A percentile compares a stretch with the other conserved stretches of the same genome.
phyloP scores from a whole-genome alignment of 1,284 basidiomycete species.

The Apiotrichum akiyoshidainum region DNA sequence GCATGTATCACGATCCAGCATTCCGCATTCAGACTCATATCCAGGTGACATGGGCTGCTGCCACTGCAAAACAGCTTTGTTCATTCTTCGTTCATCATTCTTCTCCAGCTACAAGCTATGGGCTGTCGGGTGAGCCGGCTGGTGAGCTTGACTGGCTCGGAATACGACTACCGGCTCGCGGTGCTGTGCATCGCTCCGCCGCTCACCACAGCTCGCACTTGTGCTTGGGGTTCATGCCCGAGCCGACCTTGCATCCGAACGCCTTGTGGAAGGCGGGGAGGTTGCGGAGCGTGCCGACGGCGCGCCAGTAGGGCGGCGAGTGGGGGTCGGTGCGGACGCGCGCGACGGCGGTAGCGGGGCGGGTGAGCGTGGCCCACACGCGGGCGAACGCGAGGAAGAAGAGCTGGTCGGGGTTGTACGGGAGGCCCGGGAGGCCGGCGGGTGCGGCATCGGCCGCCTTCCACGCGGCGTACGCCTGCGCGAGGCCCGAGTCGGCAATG shows the following conservation, averaged over 20 bases:
- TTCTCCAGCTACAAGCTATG: neutral
- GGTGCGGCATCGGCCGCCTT: slow-evolving; percentile 53
- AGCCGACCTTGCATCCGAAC: slow-evolving; percentile 47
- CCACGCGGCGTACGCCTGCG: slow-evolving; percentile 86
- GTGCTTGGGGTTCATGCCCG: slow-evolving; percentile 42
- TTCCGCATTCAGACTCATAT: too few relatives aligned
- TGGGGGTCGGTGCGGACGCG: slow-evolving; percentile 84
- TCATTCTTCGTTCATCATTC: too few relatives aligned
- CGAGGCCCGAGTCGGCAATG: slow-evolving; percentile 80
- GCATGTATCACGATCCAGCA: neutral
- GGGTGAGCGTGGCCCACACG: slow-evolving; percentile 37
- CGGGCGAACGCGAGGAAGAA: slow-evolving; percentile 80
- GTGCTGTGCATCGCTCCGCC: too few relatives aligned
- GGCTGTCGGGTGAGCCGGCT: too few relatives aligned
- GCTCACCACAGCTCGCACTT: slow-evolving; percentile 43
- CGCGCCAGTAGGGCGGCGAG: slow-evolving; percentile 71
- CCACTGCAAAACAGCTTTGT: neutral
- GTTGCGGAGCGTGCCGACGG: slow-evolving; percentile 70
- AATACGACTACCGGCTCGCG: too few relatives aligned
- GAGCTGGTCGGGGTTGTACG: slow-evolving; percentile 75
- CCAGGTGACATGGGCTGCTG: too few relatives aligned
- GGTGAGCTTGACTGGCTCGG: too few relatives aligned
- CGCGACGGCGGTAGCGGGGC: slow-evolving; percentile 59
- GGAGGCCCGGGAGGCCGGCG: slow-evolving; percentile 67
- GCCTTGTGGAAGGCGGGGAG: slow-evolving; percentile 48